Percentiles rank a stretch among this genome's conserved stretches.
Evolutionary conservation across 2,329 filamentous ascomycete species (phyloP).

Genomic region (Fusarium palustre): DNA sequence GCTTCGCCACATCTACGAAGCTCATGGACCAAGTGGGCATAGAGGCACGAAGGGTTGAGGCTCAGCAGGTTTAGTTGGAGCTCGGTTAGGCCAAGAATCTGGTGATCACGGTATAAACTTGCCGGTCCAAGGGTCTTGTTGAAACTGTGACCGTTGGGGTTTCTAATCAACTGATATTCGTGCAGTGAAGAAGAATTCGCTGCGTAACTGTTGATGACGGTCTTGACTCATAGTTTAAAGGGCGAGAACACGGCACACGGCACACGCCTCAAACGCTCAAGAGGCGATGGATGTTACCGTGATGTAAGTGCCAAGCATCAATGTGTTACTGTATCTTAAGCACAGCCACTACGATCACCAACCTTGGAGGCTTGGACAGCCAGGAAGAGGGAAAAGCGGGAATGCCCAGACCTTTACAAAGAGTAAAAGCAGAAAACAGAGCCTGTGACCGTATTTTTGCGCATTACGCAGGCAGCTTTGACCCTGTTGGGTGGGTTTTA

Average conservation of each 20-base stretch:
- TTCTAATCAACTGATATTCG: background rate
- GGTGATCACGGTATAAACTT: conserved; percentile 4
- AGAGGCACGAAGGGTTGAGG: conserved; percentile 28
- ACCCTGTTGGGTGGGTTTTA: conserved; percentile 1
- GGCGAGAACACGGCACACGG: background rate
- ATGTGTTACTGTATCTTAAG: conserved; percentile 4
- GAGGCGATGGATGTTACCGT: conserved; percentile 14
- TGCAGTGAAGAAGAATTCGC: conserved; percentile 4
- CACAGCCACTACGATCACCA: conserved; percentile 34
- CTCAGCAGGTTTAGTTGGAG: conserved; percentile 21
- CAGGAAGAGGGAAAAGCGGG: conserved; percentile 36
- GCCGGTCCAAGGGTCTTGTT: background rate
- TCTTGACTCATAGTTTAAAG: background rate
- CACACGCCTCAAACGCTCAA: background rate
- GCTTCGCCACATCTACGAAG: conserved; percentile 26
- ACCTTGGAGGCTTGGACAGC: conserved; percentile 21
- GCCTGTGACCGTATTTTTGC: conserved; percentile 27
- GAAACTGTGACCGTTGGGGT: background rate
- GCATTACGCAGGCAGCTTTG: conserved; percentile 23
- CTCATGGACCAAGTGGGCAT: conserved; percentile 9
- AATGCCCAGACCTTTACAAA: conserved; percentile 10
- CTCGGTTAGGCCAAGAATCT: conserved; percentile 11
- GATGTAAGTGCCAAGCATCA: conserved; percentile 36
- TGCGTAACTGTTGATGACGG: conserved; percentile 24
- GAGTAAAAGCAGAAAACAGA: background rate